Conservation (phyloP, 306 rosid species). For the Prunus kanzakura region DNA sequence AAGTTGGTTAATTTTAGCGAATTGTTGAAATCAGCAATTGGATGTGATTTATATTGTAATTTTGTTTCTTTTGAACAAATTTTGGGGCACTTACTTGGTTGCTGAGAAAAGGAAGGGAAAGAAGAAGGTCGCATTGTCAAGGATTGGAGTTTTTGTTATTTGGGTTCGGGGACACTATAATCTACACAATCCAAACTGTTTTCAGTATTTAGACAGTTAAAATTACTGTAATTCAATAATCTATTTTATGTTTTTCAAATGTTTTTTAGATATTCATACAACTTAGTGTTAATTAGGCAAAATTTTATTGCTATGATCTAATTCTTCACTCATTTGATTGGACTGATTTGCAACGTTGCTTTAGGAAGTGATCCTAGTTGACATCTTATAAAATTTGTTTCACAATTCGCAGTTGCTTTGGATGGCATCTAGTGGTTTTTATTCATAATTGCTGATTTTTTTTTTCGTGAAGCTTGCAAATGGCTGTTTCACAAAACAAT, state of each 20-base stretch:
- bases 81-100: constrained; percentile 16
- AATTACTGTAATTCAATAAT: constrained; percentile 7
- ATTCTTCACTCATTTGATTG: background rate
- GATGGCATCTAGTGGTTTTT: constrained; percentile 21
- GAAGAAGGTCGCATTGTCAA: constrained; percentile 1
- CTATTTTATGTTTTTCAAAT: background rate
- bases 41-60: background rate
- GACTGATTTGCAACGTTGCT: background rate
- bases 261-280: background rate
- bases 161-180: background rate
- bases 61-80: background rate
- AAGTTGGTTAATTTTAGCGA: background rate
- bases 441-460: background rate
- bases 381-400: background rate
- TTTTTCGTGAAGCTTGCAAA: constrained; percentile 31
- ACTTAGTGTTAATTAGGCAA: background rate
- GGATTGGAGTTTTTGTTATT: background rate
- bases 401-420: background rate
- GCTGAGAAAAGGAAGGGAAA: constrained; percentile 12
- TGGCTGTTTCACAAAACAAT: constrained; percentile 70
- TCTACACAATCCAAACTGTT: background rate
- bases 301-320: background rate
- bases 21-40: constrained; percentile 2
- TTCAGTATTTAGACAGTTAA: constrained; percentile 27
- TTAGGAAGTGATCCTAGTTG: background rate